Evolutionary conservation across 2,329 filamentous ascomycete genomes (phyloP).

Genomic region (Apiospora marii): DNA sequence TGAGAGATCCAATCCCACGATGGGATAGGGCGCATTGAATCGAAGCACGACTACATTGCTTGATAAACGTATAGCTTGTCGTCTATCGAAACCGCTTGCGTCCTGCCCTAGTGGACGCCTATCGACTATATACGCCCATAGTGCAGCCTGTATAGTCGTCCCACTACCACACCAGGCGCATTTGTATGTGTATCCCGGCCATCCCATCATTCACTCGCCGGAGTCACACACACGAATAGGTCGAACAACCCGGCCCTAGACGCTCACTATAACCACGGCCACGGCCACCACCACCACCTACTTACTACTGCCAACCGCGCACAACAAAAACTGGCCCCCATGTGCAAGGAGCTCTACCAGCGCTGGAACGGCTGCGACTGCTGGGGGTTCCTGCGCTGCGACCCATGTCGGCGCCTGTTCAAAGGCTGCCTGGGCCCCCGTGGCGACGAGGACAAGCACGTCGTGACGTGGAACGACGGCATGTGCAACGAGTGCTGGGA

Average conservation of each 20-base stretch:
- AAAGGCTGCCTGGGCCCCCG: conserved; percentile 43
- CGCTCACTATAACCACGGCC: background rate
- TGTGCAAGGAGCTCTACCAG: conserved; percentile 46
- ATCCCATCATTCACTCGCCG: background rate
- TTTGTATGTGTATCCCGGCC: background rate
- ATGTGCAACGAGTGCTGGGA: conserved; percentile 46
- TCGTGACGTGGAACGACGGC: conserved; percentile 43
- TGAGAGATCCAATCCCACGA: background rate
- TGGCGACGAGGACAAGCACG: conserved; percentile 42
- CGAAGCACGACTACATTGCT: background rate
- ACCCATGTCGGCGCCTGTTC: conserved; percentile 42
- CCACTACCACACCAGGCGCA: background rate
- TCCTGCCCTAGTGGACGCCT: background rate
- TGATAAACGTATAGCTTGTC: background rate
- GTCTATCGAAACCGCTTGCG: background rate
- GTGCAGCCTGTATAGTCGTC: background rate
- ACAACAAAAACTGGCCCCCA: conserved; percentile 25
- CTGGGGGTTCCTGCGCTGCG: conserved; percentile 43
- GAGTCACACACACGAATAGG: background rate
- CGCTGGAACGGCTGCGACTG: conserved; percentile 43
- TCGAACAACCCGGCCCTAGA: background rate
- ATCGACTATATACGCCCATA: background rate
- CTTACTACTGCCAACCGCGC: background rate
- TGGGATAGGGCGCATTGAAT: background rate
- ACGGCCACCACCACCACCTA: background rate